Evolutionary conservation across 306 rosid species (phyloP).

Genomic region (Bauhinia variegata): DNA sequence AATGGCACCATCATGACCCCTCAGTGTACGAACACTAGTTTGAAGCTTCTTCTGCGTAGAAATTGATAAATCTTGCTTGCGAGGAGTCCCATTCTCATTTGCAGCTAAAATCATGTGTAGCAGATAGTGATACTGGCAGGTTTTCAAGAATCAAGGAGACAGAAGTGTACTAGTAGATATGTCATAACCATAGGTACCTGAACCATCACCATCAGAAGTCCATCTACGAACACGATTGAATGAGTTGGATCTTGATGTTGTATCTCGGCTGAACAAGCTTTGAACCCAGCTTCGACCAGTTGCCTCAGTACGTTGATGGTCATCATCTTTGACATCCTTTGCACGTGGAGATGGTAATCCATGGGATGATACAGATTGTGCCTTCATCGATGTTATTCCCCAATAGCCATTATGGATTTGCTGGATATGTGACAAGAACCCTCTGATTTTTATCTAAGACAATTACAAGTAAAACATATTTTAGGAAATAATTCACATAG

Average conservation of each 20-base stretch:
- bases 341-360: slow-evolving; percentile 84
- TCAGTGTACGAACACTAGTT: slow-evolving; percentile 85
- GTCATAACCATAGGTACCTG: slow-evolving; percentile 47
- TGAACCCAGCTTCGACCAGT: slow-evolving; percentile 99
- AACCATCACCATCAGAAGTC: slow-evolving; percentile 77
- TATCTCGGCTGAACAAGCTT: slow-evolving; percentile 91
- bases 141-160: slow-evolving; percentile 24
- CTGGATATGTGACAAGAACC: slow-evolving; percentile 84
- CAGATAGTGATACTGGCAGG: slow-evolving; percentile 17
- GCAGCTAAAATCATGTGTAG: slow-evolving; percentile 46
- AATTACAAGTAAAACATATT: slow-evolving; percentile 31
- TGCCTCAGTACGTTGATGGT: slow-evolving; percentile 90
- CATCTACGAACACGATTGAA: slow-evolving; percentile 83
- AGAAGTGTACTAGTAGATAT: slow-evolving; percentile 16
- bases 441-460: slow-evolving; percentile 91
- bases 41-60: slow-evolving; percentile 92
- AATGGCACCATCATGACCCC: slow-evolving; percentile 94
- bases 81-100: slow-evolving; percentile 76
- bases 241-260: slow-evolving; percentile 74
- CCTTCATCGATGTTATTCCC: slow-evolving; percentile 75
- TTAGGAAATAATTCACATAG: slow-evolving; percentile 29
- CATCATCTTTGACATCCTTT: slow-evolving; percentile 70
- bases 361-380: slow-evolving; percentile 65
- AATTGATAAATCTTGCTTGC: slow-evolving; percentile 66
- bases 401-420: slow-evolving; percentile 81